These are phyloP conservation scores for Metschnikowia corniflorae DNA, from an alignment of 805 yeast genomes.

Conservation along the genomic window DNA sequence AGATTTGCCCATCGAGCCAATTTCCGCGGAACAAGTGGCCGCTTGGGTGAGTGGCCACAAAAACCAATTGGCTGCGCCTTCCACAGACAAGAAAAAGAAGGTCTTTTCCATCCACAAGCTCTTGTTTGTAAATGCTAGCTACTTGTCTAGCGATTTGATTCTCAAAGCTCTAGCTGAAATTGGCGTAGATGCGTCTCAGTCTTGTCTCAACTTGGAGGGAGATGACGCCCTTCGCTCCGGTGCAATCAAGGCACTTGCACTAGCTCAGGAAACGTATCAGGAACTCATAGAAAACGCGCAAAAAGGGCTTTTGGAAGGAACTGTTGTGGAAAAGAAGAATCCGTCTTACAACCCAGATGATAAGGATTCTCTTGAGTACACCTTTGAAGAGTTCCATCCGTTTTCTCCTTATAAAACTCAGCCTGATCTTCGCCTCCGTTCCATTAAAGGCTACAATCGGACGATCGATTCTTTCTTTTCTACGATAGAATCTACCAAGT, in stretches of 20 bases:
- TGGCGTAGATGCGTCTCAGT: constrained; percentile 46
- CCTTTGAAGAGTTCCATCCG: constrained; percentile 70
- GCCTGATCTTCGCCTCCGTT: constrained; percentile 34
- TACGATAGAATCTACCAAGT: constrained; percentile 76
- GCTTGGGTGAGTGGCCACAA: constrained; percentile 41
- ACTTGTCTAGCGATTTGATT: constrained; percentile 74
- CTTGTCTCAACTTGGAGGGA: constrained; percentile 27
- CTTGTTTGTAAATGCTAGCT: constrained; percentile 63
- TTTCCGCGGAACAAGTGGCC: constrained; percentile 26
- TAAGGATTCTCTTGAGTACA: constrained; percentile 43
- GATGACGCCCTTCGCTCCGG: constrained; percentile 27
- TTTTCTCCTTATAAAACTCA: constrained; percentile 47
- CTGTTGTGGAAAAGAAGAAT: constrained; percentile 60
- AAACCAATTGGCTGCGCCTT: constrained; percentile 18
- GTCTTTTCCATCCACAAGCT: constrained; percentile 65
- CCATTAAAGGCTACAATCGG: constrained; percentile 65
- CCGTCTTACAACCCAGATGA: constrained; percentile 42
- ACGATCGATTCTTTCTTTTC: constrained; percentile 85
- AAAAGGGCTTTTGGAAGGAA: constrained; percentile 47
- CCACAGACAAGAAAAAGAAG: constrained; percentile 34
- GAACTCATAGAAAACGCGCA: constrained; percentile 29
- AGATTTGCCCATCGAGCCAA: constrained; percentile 6
- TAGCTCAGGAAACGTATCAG: constrained; percentile 44
- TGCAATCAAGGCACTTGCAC: constrained; percentile 40
- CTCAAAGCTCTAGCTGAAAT: constrained; percentile 49